Evolutionary conservation across 208 protist species (phyloP).

Genomic region (Phytomonas serpens): DNA sequence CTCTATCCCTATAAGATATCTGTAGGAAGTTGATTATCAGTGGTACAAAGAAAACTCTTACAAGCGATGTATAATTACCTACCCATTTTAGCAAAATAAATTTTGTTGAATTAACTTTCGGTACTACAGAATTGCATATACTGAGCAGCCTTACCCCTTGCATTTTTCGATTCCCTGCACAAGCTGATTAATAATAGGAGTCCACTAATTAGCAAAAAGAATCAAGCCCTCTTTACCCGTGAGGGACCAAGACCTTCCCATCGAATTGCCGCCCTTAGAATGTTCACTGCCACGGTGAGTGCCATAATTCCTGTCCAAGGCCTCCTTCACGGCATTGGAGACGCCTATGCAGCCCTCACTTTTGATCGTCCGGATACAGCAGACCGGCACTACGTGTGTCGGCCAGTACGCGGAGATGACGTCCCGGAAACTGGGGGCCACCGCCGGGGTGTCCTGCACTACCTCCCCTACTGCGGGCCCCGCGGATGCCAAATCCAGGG

Average conservation of each 20-base stretch:
- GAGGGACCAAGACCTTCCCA: background rate
- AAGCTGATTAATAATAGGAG: background rate
- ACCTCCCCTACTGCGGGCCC: conserved; percentile 31
- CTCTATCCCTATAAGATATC: background rate
- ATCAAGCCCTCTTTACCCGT: background rate
- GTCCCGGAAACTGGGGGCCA: conserved; percentile 31
- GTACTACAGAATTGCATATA: background rate
- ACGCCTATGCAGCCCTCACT: conserved; percentile 79
- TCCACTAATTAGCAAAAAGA: background rate
- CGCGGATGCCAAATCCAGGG: conserved; percentile 18
- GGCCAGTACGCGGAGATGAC: conserved; percentile 74
- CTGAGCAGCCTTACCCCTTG: background rate
- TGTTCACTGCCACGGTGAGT: background rate
- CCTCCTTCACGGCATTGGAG: conserved; percentile 28
- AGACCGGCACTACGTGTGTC: conserved; percentile 50
- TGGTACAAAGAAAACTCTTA: background rate
- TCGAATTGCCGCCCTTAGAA: background rate
- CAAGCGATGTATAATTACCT: background rate
- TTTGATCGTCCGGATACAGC: conserved; percentile 83
- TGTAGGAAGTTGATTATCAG: background rate
- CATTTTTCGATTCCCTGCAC: background rate
- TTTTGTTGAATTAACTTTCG: background rate
- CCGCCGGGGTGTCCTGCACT: conserved; percentile 38
- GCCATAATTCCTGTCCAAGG: conserved; percentile 31
- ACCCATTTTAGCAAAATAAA: background rate